Conservation (phyloP, 257 asterid species). For the Galeopsis tetrahit region DNA sequence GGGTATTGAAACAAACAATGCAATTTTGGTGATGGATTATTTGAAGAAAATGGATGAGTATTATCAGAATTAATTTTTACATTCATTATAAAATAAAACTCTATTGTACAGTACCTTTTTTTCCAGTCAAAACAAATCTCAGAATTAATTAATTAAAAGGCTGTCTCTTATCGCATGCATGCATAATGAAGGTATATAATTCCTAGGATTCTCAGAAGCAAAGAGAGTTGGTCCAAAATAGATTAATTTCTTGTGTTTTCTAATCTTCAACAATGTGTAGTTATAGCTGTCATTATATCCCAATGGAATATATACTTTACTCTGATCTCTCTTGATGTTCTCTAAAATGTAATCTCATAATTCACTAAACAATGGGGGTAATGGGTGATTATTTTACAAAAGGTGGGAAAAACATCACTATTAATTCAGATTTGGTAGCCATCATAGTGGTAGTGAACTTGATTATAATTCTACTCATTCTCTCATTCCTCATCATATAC, state of each 20-base stretch:
- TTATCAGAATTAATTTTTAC: no score
- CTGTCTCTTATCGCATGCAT: no score
- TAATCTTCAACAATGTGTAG: slow-evolving; percentile 37
- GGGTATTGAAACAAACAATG: no score
- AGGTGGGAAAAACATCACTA: neutral
- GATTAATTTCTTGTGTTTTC: slow-evolving; percentile 49
- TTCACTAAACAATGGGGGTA: neutral
- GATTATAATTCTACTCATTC: slow-evolving; percentile 41
- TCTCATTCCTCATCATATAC: slow-evolving; percentile 55
- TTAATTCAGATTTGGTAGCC: neutral
- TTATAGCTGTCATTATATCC: slow-evolving; percentile 45
- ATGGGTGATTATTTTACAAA: neutral
- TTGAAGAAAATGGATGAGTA: no score
- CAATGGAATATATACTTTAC: slow-evolving; percentile 34
- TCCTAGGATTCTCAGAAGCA: slow-evolving; percentile 53
- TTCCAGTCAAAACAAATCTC: no score
- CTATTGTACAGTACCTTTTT: no score
- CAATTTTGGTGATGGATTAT: no score
- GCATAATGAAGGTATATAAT: neutral
- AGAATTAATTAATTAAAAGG: no score
- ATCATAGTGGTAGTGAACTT: slow-evolving; percentile 35
- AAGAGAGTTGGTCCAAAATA: slow-evolving; percentile 14
- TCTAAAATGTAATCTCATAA: neutral
- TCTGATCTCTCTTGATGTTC: slow-evolving; percentile 20
- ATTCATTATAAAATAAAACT: no score